Evolutionary conservation across 371 early-diverging fungal species (phyloP).

Genomic region (Mucor ambiguus): DNA sequence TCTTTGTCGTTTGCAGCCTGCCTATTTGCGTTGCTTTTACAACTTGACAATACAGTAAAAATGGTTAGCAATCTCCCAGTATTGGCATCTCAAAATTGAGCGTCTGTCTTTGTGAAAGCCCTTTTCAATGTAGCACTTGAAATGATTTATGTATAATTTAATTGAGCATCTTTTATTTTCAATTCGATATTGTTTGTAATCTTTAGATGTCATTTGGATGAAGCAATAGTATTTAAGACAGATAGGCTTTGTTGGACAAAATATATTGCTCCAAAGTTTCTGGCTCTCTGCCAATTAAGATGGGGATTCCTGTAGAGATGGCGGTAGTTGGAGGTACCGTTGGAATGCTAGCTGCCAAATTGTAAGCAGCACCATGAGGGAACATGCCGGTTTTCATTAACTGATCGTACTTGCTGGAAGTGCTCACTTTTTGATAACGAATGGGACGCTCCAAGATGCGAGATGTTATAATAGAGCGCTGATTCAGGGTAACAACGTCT

Average conservation of each 20-base stretch:
- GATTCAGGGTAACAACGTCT: neutral
- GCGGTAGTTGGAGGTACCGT: neutral
- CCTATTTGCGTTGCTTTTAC: too few species aligned
- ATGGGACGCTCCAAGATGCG: slow-evolving; percentile 15
- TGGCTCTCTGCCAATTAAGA: neutral
- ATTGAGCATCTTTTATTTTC: too few species aligned
- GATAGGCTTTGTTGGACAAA: neutral
- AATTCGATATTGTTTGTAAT: neutral
- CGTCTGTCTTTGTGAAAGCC: too few species aligned
- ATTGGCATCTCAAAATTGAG: too few species aligned
- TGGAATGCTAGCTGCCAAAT: neutral
- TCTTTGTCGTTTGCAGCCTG: too few species aligned
- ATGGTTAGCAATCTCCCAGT: too few species aligned
- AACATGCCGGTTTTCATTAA: neutral
- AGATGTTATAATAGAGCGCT: slow-evolving; percentile 9
- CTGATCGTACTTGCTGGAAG: neutral
- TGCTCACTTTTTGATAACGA: slow-evolving; percentile 6
- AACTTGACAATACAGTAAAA: too few species aligned
- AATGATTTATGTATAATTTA: too few species aligned
- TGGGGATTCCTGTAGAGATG: neutral
- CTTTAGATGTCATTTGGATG: too few species aligned
- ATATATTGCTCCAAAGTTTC: slow-evolving; percentile 1
- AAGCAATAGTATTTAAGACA: neutral
- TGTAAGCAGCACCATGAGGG: neutral
- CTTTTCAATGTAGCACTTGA: too few species aligned